Percentiles rank a stretch among this genome's conserved stretches.
Evolutionary conservation across 1,284 basidiomycete genomes (phyloP).

Genomic region (Ganoderma lingzhi): DNA sequence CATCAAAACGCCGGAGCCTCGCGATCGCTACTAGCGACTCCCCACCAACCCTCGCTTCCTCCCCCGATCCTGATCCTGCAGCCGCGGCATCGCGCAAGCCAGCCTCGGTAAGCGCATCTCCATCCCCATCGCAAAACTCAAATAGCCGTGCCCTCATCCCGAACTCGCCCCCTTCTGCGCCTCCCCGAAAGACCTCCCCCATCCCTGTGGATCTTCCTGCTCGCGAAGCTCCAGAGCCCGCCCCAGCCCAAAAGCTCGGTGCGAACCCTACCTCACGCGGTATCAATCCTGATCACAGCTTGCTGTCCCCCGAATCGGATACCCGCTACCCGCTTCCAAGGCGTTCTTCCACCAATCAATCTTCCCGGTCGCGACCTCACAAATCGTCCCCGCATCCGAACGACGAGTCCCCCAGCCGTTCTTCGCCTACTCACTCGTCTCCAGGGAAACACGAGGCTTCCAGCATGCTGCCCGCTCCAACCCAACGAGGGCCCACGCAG

Average conservation of each 20-base stretch:
- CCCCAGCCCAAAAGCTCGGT: slow-evolving; percentile 6
- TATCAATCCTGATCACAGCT: slow-evolving; percentile 28
- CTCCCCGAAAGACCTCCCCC: slow-evolving; percentile 6
- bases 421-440: slow-evolving; percentile 14
- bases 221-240: slow-evolving; percentile 1
- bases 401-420: slow-evolving; percentile 11
- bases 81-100: slow-evolving; percentile 2
- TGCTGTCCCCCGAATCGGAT: slow-evolving; percentile 29
- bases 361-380: slow-evolving; percentile 10
- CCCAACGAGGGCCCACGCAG: slow-evolving; percentile 32
- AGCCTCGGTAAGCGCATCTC: neutral
- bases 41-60: slow-evolving; percentile 11
- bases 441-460: slow-evolving; percentile 2
- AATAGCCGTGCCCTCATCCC: slow-evolving; percentile 5
- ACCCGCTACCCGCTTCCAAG: slow-evolving; percentile 31
- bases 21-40: slow-evolving; percentile 11
- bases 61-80: slow-evolving; percentile 21
- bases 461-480: neutral
- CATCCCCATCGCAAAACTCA: slow-evolving; percentile 5
- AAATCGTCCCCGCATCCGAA: slow-evolving; percentile 12
- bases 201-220: slow-evolving; percentile 2
- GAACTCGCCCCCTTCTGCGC: slow-evolving; percentile 6
- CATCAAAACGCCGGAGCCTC: slow-evolving; percentile 13
- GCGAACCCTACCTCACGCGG: slow-evolving; percentile 21
- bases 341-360: slow-evolving; percentile 24